These are phyloP conservation scores for Plasmodium knowlesi DNA, from an alignment of 169 alveolate genomes.

Conservation along the genomic window DNA sequence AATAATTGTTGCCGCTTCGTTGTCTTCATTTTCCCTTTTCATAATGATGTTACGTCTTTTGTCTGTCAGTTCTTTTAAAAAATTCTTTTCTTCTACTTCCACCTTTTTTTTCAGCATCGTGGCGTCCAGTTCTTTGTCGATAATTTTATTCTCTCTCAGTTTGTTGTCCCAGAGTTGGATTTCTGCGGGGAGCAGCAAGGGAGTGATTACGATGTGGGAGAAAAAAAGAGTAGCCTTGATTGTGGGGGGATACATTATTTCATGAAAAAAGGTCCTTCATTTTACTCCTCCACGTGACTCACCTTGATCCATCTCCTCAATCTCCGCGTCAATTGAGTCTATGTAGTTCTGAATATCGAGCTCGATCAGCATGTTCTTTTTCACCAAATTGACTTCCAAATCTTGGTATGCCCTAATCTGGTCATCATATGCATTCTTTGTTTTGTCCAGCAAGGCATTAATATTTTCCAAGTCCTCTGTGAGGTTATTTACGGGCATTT, in stretches of 20 bases:
- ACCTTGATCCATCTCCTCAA: conserved; percentile 23
- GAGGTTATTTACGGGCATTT: conserved; percentile 29
- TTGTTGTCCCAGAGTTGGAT: conserved; percentile 12
- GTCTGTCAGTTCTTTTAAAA: conserved; percentile 38
- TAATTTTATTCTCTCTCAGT: conserved; percentile 13
- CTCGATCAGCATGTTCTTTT: conserved; percentile 38
- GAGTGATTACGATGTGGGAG: neutral
- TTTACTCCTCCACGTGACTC: neutral
- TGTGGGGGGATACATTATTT: neutral
- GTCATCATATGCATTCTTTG: conserved; percentile 59
- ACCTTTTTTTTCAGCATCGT: conserved; percentile 13
- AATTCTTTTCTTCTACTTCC: conserved; percentile 19
- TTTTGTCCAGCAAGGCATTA: conserved; percentile 50
- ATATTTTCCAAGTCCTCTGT: conserved; percentile 53
- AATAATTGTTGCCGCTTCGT: conserved; percentile 57
- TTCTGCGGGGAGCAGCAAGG: neutral
- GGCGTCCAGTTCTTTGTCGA: conserved; percentile 26
- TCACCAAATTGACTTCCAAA: conserved; percentile 27
- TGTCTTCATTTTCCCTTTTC: conserved; percentile 21
- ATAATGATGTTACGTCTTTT: conserved; percentile 28
- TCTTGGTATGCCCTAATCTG: conserved; percentile 58
- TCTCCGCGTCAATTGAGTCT: conserved; percentile 31
- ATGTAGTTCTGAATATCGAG: conserved; percentile 48
- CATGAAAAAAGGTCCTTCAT: neutral
- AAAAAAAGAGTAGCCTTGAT: neutral